Conservation (phyloP, 495 filamentous ascomycete species). For the Echria macrotheca region DNA sequence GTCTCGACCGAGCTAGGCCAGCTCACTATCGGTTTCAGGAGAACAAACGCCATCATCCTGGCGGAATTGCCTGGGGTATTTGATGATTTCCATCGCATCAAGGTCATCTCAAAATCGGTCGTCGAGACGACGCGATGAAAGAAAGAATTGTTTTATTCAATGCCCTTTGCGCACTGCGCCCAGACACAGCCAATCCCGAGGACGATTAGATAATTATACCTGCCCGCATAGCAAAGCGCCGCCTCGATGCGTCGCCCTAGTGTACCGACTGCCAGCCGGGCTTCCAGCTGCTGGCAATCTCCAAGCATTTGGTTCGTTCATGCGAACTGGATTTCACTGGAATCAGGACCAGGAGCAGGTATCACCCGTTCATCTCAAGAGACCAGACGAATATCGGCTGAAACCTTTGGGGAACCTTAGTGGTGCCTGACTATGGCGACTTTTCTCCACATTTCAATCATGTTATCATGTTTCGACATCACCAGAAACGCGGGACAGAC, state of each 20-base stretch:
- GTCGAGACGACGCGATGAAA: not conserved
- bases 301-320: conserved; percentile 3
- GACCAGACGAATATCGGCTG: conserved; percentile 3
- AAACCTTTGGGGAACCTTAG: conserved; percentile 7
- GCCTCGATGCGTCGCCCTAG: not conserved
- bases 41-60: not conserved
- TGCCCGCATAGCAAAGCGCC: conserved; percentile 4
- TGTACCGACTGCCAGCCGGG: too few relatives aligned
- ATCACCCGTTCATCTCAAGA: conserved; percentile 8
- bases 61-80: too few relatives aligned
- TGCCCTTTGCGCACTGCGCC: too few relatives aligned
- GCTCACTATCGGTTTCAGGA: not conserved
- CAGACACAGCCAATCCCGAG: too few relatives aligned
- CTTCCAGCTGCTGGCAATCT: conserved; percentile 6
- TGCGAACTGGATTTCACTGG: not conserved
- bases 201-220: not conserved
- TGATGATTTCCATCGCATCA: not conserved
- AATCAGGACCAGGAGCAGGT: too few relatives aligned
- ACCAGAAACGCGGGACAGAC: too few relatives aligned
- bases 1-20: too few relatives aligned
- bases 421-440: not conserved
- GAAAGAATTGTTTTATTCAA: not conserved
- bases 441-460: not conserved
- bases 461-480: not conserved
- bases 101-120: not conserved